phyloP scores from a whole-genome alignment of 2,329 filamentous ascomycete genomes.

The Fusarium dlaminii region DNA sequence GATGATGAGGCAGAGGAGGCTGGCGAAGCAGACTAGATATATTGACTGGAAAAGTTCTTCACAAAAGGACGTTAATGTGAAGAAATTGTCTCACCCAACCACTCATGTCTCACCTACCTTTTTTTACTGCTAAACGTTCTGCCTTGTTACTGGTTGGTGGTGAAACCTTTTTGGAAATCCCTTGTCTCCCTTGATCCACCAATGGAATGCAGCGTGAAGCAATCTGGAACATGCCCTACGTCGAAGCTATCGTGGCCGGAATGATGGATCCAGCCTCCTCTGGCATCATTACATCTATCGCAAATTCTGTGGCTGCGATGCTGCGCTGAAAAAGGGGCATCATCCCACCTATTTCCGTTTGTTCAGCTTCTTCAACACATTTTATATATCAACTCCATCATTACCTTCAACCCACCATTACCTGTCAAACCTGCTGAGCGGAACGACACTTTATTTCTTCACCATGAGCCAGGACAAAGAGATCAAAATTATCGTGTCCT shows the following conservation, averaged over 20 bases:
- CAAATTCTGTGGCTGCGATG: background rate
- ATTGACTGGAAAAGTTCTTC: background rate
- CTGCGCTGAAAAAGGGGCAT: constrained; percentile 24
- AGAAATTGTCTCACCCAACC: background rate
- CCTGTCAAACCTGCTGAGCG: constrained; percentile 5
- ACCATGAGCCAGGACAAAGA: constrained; percentile 23
- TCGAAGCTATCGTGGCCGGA: constrained; percentile 16
- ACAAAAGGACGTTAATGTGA: background rate
- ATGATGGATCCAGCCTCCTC: constrained; percentile 27
- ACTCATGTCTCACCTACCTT: background rate
- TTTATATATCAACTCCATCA: background rate
- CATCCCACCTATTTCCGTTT: background rate
- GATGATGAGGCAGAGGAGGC: constrained; percentile 39
- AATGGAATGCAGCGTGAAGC: constrained; percentile 23
- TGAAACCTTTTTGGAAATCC: background rate
- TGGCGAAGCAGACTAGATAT: constrained; percentile 14
- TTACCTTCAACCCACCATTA: background rate
- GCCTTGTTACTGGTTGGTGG: background rate
- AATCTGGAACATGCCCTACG: constrained; percentile 18
- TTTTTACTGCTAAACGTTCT: background rate
- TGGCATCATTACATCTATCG: background rate
- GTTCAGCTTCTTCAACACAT: background rate
- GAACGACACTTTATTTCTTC: background rate
- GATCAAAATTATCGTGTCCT: constrained; percentile 31
- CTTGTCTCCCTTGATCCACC: constrained; percentile 26